These are phyloP conservation scores for Botrytis tulipae DNA, from an alignment of 2,329 filamentous ascomycete genomes.

Conservation along the genomic window DNA sequence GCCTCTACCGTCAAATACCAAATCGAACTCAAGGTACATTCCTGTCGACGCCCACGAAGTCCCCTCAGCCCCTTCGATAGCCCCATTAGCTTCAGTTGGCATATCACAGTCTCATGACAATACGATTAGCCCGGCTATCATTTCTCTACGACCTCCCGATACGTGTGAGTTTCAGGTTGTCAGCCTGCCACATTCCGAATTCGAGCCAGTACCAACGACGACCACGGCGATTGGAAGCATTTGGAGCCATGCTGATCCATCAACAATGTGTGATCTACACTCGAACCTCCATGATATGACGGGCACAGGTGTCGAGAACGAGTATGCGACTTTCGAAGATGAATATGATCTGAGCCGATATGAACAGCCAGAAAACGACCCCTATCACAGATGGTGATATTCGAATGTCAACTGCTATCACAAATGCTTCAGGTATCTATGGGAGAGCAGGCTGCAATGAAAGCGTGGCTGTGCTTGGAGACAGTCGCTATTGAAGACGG, in stretches of 20 bases:
- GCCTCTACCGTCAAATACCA: background rate
- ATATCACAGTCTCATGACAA: background rate
- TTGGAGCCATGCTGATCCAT: background rate
- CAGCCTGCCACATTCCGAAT: background rate
- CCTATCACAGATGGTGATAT: background rate
- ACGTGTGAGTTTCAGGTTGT: background rate
- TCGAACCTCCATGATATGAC: background rate
- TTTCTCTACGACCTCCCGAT: slow-evolving; percentile 1
- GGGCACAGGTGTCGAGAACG: background rate
- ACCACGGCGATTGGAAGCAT: background rate
- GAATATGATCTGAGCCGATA: background rate
- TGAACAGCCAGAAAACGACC: background rate
- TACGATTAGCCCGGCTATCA: background rate
- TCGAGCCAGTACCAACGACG: background rate
- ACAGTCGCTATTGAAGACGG: background rate
- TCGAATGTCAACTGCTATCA: background rate
- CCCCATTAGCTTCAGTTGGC: background rate
- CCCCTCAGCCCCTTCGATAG: background rate
- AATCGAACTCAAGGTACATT: background rate
- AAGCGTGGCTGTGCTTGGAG: background rate
- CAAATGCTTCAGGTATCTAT: background rate
- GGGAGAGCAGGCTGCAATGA: background rate
- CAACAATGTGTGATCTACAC: background rate
- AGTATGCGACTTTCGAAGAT: background rate
- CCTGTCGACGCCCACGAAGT: background rate